A percentile compares a stretch with the other conserved stretches of the same genome.
Evolutionary conservation across 257 asterid species (phyloP).

Genomic region (Forsythia viridissima): DNA sequence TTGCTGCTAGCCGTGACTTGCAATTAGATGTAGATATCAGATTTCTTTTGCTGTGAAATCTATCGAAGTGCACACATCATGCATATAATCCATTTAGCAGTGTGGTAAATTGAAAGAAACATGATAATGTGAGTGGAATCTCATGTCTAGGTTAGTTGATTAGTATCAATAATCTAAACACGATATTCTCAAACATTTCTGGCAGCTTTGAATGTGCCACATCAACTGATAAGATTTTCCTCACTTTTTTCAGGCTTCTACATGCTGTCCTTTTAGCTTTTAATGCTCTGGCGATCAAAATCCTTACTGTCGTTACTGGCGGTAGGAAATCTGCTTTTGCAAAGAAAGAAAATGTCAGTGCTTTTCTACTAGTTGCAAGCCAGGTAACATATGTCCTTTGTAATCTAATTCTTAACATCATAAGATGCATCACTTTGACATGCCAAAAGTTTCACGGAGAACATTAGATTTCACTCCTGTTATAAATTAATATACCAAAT

Average conservation of each 20-base stretch:
- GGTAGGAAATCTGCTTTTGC: conserved; percentile 65
- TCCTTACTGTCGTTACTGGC: conserved; percentile 54
- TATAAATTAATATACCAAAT: not conserved
- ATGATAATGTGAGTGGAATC: not conserved
- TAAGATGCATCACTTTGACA: not conserved
- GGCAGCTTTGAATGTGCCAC: conserved; percentile 16
- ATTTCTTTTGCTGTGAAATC: too few species aligned
- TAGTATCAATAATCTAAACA: not conserved
- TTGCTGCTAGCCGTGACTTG: not conserved
- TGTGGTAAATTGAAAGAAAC: not conserved
- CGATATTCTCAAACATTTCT: conserved; percentile 5
- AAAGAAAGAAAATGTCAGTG: conserved; percentile 67
- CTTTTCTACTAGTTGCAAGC: conserved; percentile 84
- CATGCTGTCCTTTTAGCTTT: conserved; percentile 64
- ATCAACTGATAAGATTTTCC: conserved; percentile 19
- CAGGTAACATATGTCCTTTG: conserved; percentile 53
- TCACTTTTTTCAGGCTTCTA: conserved; percentile 61
- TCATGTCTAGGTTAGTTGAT: not conserved
- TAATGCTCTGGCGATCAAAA: conserved; percentile 53
- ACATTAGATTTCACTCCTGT: not conserved
- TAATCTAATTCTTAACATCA: not conserved
- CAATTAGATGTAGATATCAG: not conserved
- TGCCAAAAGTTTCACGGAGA: not conserved
- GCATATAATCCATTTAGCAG: not conserved
- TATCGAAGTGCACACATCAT: not conserved